Conservation (phyloP, 495 filamentous ascomycete species). For the Amniculicola lignicola region DNA sequence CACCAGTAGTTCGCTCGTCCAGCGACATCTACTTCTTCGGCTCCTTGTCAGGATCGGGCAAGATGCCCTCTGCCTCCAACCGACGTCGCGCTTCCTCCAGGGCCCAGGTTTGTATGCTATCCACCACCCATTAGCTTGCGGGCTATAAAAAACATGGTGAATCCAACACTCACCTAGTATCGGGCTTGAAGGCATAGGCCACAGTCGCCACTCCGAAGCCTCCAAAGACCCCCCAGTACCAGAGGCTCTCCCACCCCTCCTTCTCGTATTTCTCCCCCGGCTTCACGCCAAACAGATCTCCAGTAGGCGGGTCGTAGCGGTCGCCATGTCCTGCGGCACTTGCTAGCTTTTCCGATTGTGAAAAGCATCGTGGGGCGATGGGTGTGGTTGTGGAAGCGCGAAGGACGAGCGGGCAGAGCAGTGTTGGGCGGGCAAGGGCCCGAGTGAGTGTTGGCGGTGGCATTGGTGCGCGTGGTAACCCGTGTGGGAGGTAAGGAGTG, state of each 20-base stretch:
- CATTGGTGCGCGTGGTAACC: no score
- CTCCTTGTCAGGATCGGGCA: conserved; percentile 62
- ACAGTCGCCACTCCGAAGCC: conserved; percentile 69
- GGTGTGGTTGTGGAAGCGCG: conserved; percentile 7
- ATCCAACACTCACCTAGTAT: conserved; percentile 92
- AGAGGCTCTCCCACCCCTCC: conserved; percentile 92
- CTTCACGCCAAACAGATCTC: conserved; percentile 86
- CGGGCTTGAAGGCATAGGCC: conserved; percentile 94
- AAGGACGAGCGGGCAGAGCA: not conserved
- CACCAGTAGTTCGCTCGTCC: no score
- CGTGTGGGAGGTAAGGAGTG: not conserved
- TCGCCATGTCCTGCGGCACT: conserved; percentile 57
- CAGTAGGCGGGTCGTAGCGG: conserved; percentile 86
- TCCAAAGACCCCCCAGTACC: conserved; percentile 88
- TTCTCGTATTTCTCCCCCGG: conserved; percentile 92
- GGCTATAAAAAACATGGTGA: conserved; percentile 1
- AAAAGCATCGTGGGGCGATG: conserved; percentile 11
- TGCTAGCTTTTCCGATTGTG: conserved; percentile 6
- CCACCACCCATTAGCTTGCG: conserved; percentile 6
- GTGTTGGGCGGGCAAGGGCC: not conserved
- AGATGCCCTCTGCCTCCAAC: conserved; percentile 90
- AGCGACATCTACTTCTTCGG: conserved; percentile 7
- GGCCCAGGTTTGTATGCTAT: conserved; percentile 98
- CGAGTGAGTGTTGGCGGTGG: conserved; percentile 3
- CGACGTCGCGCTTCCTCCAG: conserved; percentile 91